A percentile compares a stretch with the other conserved stretches of the same genome.
Evolutionary conservation across 305 asterid genomes (phyloP).

Genomic region (Stenogyne calaminthoides): DNA sequence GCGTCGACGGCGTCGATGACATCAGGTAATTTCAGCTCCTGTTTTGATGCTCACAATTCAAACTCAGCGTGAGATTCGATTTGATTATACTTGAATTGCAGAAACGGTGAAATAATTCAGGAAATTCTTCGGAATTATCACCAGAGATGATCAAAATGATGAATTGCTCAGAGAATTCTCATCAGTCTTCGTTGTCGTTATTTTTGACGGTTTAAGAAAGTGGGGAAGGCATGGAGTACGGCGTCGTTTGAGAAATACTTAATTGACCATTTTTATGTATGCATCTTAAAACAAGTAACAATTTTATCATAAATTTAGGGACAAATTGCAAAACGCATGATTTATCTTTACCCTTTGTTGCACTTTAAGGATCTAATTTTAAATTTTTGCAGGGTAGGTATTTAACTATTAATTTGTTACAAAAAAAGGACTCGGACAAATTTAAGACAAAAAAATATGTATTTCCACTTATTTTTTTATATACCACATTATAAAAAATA

Average conservation of each 20-base stretch:
- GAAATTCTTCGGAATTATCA: slow-evolving; percentile 7
- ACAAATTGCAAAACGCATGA: too few relatives aligned
- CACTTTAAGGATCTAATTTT: too few relatives aligned
- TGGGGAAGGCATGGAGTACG: neutral
- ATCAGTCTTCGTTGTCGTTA: neutral
- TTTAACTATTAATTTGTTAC: too few relatives aligned
- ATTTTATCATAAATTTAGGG: too few relatives aligned
- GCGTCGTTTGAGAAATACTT: slow-evolving; percentile 12
- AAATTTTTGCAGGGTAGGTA: too few relatives aligned
- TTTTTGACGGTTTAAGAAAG: slow-evolving; percentile 18
- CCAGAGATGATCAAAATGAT: neutral
- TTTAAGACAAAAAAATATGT: too few relatives aligned
- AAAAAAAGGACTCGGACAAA: too few relatives aligned
- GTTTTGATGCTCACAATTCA: neutral
- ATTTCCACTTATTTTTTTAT: too few relatives aligned
- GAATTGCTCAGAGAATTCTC: neutral
- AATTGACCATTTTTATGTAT: neutral
- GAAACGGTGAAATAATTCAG: neutral
- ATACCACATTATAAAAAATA: too few relatives aligned
- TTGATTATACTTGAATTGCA: neutral
- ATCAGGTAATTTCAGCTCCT: slow-evolving; percentile 22
- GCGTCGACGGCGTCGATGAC: slow-evolving; percentile 53
- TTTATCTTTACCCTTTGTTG: too few relatives aligned
- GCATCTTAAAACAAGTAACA: too few relatives aligned
- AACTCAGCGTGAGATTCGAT: neutral